Percentiles rank a stretch among this genome's conserved stretches.
These are phyloP conservation scores for Alternaria sp. DNA, from an alignment of 2,329 filamentous ascomycete genomes.

Conservation along the genomic window DNA sequence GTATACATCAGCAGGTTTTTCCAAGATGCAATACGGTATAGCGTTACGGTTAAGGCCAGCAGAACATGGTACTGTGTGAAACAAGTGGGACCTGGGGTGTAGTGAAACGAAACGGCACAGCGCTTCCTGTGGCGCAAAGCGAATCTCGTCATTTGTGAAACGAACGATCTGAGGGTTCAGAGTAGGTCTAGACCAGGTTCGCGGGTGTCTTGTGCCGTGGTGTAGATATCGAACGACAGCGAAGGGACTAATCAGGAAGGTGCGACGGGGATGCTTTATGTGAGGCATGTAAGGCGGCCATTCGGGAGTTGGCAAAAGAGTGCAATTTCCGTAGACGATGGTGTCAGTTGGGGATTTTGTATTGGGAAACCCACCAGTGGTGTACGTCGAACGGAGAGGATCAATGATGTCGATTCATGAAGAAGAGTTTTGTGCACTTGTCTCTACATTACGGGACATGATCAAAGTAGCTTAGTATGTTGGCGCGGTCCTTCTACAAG, in stretches of 20 bases:
- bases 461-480: not conserved
- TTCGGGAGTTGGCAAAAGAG: not conserved
- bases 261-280: not conserved
- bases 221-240: not conserved
- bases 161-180: not conserved
- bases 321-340: not conserved
- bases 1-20: not conserved
- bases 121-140: not conserved
- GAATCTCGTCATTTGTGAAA: not conserved
- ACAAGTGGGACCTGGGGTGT: not conserved
- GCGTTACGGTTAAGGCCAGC: not conserved
- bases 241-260: not conserved
- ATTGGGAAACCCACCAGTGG: not conserved
- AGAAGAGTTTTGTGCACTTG: not conserved
- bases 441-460: not conserved
- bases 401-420: not conserved
- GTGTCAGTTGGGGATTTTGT: not conserved
- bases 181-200: not conserved
- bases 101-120: not conserved
- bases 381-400: not conserved
- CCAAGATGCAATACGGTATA: not conserved
- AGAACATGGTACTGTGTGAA: not conserved
- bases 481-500: not conserved
- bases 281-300: not conserved
- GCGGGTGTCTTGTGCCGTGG: not conserved